Percentiles rank a stretch among this genome's conserved stretches.
These are phyloP conservation scores for Aspergillus tamarii DNA, from an alignment of 2,329 filamentous ascomycete genomes.

Conservation along the genomic window DNA sequence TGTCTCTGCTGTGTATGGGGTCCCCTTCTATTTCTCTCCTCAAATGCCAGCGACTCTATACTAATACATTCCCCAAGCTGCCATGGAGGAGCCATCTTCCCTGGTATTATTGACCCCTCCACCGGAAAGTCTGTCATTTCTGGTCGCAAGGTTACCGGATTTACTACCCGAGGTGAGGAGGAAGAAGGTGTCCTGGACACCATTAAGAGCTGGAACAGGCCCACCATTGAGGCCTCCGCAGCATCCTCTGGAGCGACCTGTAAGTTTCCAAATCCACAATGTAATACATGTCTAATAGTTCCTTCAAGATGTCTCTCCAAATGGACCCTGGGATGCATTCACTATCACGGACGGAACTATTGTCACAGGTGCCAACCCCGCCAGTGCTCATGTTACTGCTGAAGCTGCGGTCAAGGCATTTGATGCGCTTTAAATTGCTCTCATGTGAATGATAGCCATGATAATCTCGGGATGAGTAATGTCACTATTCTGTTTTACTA, in stretches of 20 bases:
- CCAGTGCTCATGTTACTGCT: slow-evolving; percentile 38
- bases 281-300: not conserved
- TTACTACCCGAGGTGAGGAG: slow-evolving; percentile 41
- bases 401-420: slow-evolving; percentile 35
- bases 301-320: slow-evolving; percentile 5
- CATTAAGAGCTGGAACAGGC: slow-evolving; percentile 36
- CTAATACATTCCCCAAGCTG: slow-evolving; percentile 26
- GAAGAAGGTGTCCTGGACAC: slow-evolving; percentile 39
- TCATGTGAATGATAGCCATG: not conserved
- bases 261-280: slow-evolving; percentile 16
- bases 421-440: slow-evolving; percentile 10
- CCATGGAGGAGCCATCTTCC: slow-evolving; percentile 45
- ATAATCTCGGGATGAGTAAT: not conserved
- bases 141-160: slow-evolving; percentile 43
- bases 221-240: slow-evolving; percentile 36
- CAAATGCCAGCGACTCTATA: accelerated
- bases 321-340: slow-evolving; percentile 23
- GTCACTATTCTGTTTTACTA: not conserved
- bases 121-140: slow-evolving; percentile 38
- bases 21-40: not conserved
- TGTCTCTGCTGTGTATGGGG: slow-evolving; percentile 36
- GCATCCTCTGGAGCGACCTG: slow-evolving; percentile 35
- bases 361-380: slow-evolving; percentile 41
- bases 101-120: slow-evolving; percentile 34
- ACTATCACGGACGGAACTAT: slow-evolving; percentile 37